Base-by-base conservation (phyloP, 2,329 filamentous ascomycete species). In the Aspergillus sp. region DNA sequence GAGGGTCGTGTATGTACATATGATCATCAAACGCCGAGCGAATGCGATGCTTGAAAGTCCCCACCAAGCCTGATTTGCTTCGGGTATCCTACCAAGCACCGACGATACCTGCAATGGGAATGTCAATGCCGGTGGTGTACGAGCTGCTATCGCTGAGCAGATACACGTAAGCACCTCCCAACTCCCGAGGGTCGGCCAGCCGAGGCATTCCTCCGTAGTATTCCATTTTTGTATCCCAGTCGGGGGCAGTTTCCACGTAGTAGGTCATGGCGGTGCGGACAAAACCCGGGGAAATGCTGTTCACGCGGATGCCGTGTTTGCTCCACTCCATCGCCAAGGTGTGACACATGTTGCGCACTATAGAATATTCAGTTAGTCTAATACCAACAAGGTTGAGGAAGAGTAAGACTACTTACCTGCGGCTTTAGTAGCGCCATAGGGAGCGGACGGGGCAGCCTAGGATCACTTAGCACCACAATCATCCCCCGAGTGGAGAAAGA, bases 141-240 rank as follows among this genome's bases (percentile, higher is more conserved):
- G 73, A 76, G 5, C 69, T 72, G 0, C 68, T 67, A 59, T 86
- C 83, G 58, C 77, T 81, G n/a, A 86, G 68, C 58, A 86, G 68
- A 63, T 85, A 86, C 4, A 85, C 82, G 64, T 85, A 86, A 0
- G 83, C 83, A 13, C 83, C 83, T 2, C 83, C 82, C 2, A 86
- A 71, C 70, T 86, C 83, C 63, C 82, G 78, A 0, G 81, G 80
- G 51, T 82, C 77, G 0, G 83, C 84, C 39, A 86, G 64, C 27
- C 83, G 73, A 10, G 82, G 83, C 77, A 86, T 85, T 3, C 83
- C 83, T 3, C 83, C 82, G 65, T 85, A 85, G 67, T 86, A 85
- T 71, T 84, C 81, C 74, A 86, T 79, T 73, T 86, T 82, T 62
- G 78, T 73, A 59, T 82, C 80, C 84, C 83, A 86, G 67, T 85